phyloP scores from a whole-genome alignment of 2,329 filamentous ascomycete species.

The Trichophyton verrucosum region DNA sequence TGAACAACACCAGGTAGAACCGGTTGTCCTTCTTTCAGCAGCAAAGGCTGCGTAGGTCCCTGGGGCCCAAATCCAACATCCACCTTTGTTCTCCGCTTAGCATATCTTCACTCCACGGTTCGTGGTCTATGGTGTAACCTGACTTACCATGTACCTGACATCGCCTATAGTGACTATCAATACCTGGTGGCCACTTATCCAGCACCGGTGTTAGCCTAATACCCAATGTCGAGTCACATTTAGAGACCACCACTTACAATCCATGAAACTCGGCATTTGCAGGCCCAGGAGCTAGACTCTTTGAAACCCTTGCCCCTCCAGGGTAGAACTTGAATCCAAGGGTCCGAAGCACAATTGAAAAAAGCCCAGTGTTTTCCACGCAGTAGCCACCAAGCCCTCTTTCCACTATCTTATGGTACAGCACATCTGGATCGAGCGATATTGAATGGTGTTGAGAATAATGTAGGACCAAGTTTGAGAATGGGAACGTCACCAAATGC shows the following conservation, averaged over 20 bases:
- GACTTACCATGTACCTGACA: conserved; percentile 30
- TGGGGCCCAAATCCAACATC: conserved; percentile 56
- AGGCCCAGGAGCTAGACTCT: conserved; percentile 23
- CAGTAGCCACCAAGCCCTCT: conserved; percentile 46
- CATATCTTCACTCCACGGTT: background rate
- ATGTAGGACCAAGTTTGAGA: conserved; percentile 47
- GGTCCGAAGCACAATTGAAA: conserved; percentile 40
- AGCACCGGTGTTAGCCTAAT: background rate
- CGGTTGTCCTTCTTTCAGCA: conserved; percentile 33
- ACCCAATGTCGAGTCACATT: background rate
- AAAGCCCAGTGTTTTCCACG: conserved; percentile 47
- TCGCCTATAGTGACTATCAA: conserved; percentile 46
- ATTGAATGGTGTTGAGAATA: conserved; percentile 40
- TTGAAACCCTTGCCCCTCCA: conserved; percentile 40
- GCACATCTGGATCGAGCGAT: conserved; percentile 36
- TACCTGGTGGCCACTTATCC: conserved; percentile 42
- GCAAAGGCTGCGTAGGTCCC: conserved; percentile 46
- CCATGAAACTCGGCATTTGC: conserved; percentile 33
- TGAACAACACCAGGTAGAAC: conserved; percentile 40
- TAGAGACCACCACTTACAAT: conserved; percentile 28
- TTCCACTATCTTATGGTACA: conserved; percentile 44
- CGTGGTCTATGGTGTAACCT: background rate
- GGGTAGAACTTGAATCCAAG: conserved; percentile 45
- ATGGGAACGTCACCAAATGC: conserved; percentile 41
- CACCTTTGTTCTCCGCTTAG: conserved; percentile 22